Evolutionary conservation across 208 protist species (phyloP).

Genomic region (Giardia muris): DNA sequence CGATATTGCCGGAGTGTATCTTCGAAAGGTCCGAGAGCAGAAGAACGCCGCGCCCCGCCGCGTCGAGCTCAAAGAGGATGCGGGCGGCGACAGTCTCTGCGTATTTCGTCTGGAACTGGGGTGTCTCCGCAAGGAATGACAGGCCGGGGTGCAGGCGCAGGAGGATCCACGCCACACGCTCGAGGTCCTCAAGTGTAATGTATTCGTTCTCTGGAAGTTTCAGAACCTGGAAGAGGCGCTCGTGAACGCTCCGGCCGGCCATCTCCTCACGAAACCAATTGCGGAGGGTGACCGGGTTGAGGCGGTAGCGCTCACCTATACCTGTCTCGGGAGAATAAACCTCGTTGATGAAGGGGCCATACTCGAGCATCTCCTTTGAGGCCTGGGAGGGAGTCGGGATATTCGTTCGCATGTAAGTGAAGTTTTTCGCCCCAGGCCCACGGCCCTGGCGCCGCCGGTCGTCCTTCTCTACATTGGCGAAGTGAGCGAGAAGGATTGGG

Average conservation of each 20-base stretch:
- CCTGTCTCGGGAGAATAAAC: neutral
- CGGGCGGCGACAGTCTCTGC: conserved; percentile 31
- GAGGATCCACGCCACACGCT: conserved; percentile 11
- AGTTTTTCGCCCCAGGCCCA: neutral
- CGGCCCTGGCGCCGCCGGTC: neutral
- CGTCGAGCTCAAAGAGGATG: conserved; percentile 25
- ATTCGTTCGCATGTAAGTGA: neutral
- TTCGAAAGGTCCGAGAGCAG: neutral
- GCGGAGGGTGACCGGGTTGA: neutral
- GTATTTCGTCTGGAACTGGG: conserved; percentile 42
- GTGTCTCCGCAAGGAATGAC: conserved; percentile 29
- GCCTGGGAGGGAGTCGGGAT: neutral
- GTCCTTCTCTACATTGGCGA: neutral
- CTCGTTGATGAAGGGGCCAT: neutral
- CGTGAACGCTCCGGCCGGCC: neutral
- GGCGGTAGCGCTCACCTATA: neutral
- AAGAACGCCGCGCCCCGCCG: neutral
- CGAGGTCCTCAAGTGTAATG: neutral
- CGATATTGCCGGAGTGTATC: neutral
- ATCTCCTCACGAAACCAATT: neutral
- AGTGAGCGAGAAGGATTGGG: neutral
- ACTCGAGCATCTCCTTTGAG: neutral
- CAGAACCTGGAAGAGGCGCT: neutral
- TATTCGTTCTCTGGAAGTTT: neutral
- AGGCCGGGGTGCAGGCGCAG: conserved; percentile 38